phyloP scores from a whole-genome alignment of 306 rosid species.

The Oemleria cerasiformis region DNA sequence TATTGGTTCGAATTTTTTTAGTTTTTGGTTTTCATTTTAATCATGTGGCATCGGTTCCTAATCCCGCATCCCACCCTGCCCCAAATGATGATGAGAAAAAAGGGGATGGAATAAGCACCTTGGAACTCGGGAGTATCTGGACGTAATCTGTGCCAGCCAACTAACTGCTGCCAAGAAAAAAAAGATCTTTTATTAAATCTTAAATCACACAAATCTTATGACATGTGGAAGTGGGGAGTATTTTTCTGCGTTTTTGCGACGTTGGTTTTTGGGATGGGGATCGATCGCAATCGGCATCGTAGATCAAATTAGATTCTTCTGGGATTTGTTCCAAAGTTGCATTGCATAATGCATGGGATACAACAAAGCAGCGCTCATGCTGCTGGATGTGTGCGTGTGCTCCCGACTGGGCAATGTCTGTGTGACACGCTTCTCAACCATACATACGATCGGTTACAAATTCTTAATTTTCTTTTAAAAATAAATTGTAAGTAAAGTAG shows the following conservation, averaged over 20 bases:
- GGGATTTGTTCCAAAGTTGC: constrained; percentile 22
- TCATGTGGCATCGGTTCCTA: too few relatives aligned
- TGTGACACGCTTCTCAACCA: not conserved
- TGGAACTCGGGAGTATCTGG: not conserved
- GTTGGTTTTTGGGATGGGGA: not conserved
- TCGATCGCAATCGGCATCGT: not conserved
- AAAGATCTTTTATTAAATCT: not conserved
- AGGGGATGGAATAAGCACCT: constrained; percentile 11
- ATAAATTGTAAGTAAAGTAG: too few relatives aligned
- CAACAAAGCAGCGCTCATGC: constrained; percentile 9
- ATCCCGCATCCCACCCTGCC: too few relatives aligned
- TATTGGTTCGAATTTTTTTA: not conserved
- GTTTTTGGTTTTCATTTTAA: too few relatives aligned
- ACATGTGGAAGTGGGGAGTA: not conserved
- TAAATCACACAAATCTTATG: not conserved
- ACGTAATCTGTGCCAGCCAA: not conserved
- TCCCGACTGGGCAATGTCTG: not conserved
- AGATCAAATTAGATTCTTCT: not conserved
- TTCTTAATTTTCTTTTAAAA: too few relatives aligned
- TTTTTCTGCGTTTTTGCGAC: not conserved
- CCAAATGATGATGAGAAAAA: constrained; percentile 8
- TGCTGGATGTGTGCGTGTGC: not conserved
- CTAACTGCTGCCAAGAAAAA: not conserved
- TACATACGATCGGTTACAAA: not conserved
- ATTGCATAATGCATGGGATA: not conserved